Conservation (phyloP, 805 yeast genomes). For the Saturnispora silvae region DNA sequence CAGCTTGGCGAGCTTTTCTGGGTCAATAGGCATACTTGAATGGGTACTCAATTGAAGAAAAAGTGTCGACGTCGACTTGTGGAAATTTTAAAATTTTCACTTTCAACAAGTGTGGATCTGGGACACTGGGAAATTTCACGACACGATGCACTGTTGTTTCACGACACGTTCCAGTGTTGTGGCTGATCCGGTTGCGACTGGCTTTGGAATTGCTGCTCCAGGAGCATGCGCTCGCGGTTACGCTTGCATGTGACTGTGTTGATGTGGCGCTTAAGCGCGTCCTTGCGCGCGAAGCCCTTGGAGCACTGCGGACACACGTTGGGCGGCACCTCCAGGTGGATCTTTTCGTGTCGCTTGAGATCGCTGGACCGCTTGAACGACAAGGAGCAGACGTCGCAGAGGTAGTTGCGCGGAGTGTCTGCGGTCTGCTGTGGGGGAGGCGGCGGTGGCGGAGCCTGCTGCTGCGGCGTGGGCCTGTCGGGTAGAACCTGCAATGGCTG, state of each 20-base stretch:
- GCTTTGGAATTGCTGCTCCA: not conserved
- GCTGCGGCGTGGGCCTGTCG: not conserved
- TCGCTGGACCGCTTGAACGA: constrained; percentile 61
- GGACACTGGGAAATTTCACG: not conserved
- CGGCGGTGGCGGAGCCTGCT: not conserved
- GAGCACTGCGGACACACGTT: constrained; percentile 69
- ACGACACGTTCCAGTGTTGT: too few species aligned
- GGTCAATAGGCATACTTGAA: constrained; percentile 68
- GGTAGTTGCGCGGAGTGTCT: constrained; percentile 19
- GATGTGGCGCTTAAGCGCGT: constrained; percentile 66
- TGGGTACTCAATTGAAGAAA: not conserved
- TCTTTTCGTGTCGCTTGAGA: constrained; percentile 65
- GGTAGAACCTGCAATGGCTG: not conserved
- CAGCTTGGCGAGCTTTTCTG: constrained; percentile 87
- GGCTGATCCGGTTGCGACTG: too few species aligned
- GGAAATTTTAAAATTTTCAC: too few species aligned
- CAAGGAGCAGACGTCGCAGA: constrained; percentile 51
- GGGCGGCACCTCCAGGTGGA: constrained; percentile 61
- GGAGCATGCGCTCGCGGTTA: constrained; percentile 44
- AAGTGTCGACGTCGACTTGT: too few species aligned
- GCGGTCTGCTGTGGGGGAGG: constrained; percentile 16
- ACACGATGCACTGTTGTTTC: too few species aligned
- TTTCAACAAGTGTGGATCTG: not conserved
- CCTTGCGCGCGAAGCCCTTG: constrained; percentile 76
- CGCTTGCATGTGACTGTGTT: constrained; percentile 68